Evolutionary conservation across 2,329 filamentous ascomycete species (phyloP), one percentile per base, ranked within the genome.

Genomic region (Rutstroemia sp.): DNA sequence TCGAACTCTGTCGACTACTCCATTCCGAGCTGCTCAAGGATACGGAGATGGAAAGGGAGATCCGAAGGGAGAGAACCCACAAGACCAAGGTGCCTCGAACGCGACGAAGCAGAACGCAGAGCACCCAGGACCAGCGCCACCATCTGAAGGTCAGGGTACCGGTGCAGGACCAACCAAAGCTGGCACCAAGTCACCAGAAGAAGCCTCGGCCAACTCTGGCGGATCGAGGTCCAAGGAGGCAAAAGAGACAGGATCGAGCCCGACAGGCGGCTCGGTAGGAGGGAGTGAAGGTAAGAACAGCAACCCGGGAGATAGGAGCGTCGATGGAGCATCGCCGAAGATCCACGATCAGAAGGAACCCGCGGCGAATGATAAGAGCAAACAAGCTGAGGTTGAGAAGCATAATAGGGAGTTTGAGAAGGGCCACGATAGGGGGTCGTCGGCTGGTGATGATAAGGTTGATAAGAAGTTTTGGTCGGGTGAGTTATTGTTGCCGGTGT

Each of bases 381-480:
- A 82, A 69, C 73, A 77, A 67, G 71, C 71, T 45, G 80, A 84
- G 69, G 81, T 84, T 16, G 75, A 82, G 52, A 66, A 74, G 68
- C 82, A 85, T 64, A 85, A 85, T 58, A 60, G 59, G 60, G 79
- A 84, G 0, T 84, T 84, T 66, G 78, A 78, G 48, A 65, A 74
- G 62, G 76, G 76, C 60, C 76, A 83, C 63, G 81, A 79, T 57
- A 72, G 69, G 12, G 73, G 75, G 0, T 63, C 69, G 5, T 46
- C 61, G 3, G 76, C 76, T 0, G 70, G 64, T 1, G 68, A 71
- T 1, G 78, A 82, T 57, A 78, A 78, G 70, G 79, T 83, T 2
- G 71, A 80, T 57, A 77, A 78, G 67, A 76, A 74, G 17, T 84
- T 78, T 59, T 84, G 80, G 78, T 71, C 60, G 55, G 72, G 71